Base-by-base conservation (phyloP, 2,329 filamentous ascomycete genomes). In the Cordyceps fumosorosea region DNA sequence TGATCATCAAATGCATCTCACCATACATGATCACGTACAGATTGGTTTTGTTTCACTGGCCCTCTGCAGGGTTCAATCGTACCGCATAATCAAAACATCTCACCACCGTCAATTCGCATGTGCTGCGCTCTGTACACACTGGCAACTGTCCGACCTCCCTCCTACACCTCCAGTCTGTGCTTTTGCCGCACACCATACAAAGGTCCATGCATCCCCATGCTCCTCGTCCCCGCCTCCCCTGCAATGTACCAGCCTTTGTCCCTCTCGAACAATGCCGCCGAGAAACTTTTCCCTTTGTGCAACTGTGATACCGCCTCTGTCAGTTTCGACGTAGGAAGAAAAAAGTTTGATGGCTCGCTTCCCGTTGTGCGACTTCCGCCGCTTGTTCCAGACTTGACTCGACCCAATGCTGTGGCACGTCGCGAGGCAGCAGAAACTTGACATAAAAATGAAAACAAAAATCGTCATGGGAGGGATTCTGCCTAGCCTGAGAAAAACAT, bases 381-480 rank as follows among this genome's bases (percentile, higher is more conserved):
- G 11, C 48, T n/a, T 44, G 52, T 54, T 54, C 52, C 37, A 55
- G 53, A 55, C 53, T 37, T 55, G 53, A 44, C 37, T 55, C 37
- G 53, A 20, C 40, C n/a, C 12, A 29, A 18, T 24, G n/a, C 20
- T 22, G n/a, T 55, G 37, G 22, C 53, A 55, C 53, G 5, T 55
- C 22, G 37, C 37, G 37, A n/a, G 29, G 18, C 22, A 20, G 20
- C 24, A 52, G 11, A 22, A 34, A 20, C 5, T 18, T 5, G 6
- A 51, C 48, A 32, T 29, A 2, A 10, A 12, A n/a, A 51, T n/a
- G 8, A 18, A 18, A 29, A 51, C 7, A 47, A 10, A n/a, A 47
- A 47, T 11, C 7, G 20, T 22, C 6, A 47, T 18, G 42, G 6
- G n/a, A 18, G 16, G n/a, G 16, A 42, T 42, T 42, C 4, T 5